Percentiles rank a stretch among this genome's conserved stretches.
phyloP scores from a whole-genome alignment of 805 yeast species.

The Monosporozyma aerobia region DNA sequence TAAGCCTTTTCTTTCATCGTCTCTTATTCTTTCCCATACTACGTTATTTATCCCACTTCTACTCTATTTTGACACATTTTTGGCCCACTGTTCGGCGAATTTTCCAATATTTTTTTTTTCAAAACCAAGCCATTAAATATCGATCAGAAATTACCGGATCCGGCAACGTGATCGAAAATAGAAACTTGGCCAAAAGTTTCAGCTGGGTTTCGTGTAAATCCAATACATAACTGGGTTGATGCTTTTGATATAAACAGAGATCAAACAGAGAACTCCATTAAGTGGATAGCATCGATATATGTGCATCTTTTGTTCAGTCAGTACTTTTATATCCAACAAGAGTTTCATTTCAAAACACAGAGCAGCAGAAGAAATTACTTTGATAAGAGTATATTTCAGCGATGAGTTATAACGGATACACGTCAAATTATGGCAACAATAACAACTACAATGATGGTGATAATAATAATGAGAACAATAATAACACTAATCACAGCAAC shows the following conservation, averaged over 20 bases:
- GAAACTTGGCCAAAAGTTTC: background rate
- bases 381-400: background rate
- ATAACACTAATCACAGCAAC: background rate
- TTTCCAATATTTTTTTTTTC: background rate
- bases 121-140: conserved; percentile 2
- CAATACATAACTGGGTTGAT: background rate
- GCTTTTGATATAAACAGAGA: background rate
- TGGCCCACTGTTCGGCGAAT: background rate
- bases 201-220: background rate
- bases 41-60: too few relatives aligned
- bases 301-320: background rate
- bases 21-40: too few relatives aligned
- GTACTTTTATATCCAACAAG: background rate
- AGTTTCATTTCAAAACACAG: background rate
- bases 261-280: background rate
- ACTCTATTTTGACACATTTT: too few relatives aligned
- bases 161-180: background rate
- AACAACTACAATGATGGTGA: background rate
- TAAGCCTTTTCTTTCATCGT: background rate
- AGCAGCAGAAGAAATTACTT: background rate
- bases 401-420: conserved; percentile 1
- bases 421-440: background rate
- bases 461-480: background rate
- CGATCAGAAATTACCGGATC: background rate
- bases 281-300: background rate